Evolutionary conservation across 75 land plant genomes (phyloP), one percentile per base, ranked within the genome.

Genomic region (Pinus tabuliformis): DNA sequence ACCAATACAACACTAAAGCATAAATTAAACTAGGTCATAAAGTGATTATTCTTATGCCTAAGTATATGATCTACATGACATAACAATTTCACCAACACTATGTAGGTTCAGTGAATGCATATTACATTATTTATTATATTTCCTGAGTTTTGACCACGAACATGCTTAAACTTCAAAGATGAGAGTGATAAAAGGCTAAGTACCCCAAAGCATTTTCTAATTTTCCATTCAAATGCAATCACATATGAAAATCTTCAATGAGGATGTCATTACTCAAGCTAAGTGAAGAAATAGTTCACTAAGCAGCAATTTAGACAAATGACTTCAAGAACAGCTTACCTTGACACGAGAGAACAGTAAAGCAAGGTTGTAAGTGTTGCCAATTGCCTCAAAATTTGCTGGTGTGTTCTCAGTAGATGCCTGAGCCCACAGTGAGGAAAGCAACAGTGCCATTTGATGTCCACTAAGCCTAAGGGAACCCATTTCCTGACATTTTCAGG

Each of bases 361-460:
- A 2, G 84, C 81, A 75, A 95, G 76, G 54, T 85, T 89, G 80
- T 84, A 95, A 56, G 94, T 93, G 73, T 91, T 94, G 75, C 94
- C 94, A 81, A 93, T 86, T 62, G 97, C 98, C 81, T 95, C 98
- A 83, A 80, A 95, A 73, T 89, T 95, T 66, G 84, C 81, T 63
- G 97, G 97, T 65, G 21, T 81, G 76, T 95, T 95, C 70, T 81
- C 89, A 70, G 83, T 75, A 30, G 87, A 81, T 39, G 92, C 87
- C 70, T 95, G 92, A 76, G 83, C 77, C 88, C 87, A 89, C 18
- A 93, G 76, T 56, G 93, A 92, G 70, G 98, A 93, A 39, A 95
- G 92, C 57, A 95, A 82, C 3, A 95, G 89, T 37, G 80, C 81
- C 13, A 91, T 90, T 76, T 95, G 98, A 57, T 86, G 86, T 74